These are phyloP conservation scores for Lentinula sp. DNA, from an alignment of 768 basidiomycete genomes.

Conservation along the genomic window DNA sequence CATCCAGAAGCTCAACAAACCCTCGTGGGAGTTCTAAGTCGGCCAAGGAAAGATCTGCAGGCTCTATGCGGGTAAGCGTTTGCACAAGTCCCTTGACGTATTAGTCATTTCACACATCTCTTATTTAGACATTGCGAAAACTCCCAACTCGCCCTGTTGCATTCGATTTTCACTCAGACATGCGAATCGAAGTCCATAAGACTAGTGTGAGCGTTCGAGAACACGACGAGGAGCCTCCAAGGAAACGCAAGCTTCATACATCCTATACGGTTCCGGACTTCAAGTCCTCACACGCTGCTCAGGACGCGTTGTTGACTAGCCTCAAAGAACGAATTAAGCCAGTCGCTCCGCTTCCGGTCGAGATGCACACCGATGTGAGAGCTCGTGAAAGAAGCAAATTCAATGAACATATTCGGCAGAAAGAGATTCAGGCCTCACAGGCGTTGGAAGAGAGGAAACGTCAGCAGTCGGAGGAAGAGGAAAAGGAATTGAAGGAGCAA, in stretches of 20 bases:
- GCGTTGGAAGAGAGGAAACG: slow-evolving; percentile 40
- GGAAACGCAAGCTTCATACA: slow-evolving; percentile 17
- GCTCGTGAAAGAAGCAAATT: slow-evolving; percentile 60
- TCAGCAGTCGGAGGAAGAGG: slow-evolving; percentile 50
- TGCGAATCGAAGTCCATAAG: slow-evolving; percentile 42
- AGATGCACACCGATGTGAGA: slow-evolving; percentile 49
- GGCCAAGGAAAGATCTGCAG: neutral
- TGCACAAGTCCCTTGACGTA: neutral
- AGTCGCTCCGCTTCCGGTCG: slow-evolving; percentile 38
- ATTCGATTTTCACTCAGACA: slow-evolving; percentile 49
- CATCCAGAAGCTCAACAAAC: neutral
- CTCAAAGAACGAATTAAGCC: slow-evolving; percentile 44
- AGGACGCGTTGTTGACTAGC: slow-evolving; percentile 33
- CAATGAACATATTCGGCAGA: slow-evolving; percentile 50
- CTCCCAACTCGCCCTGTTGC: slow-evolving; percentile 40
- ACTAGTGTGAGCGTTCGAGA: slow-evolving; percentile 19
- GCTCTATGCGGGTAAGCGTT: neutral
- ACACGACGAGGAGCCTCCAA: slow-evolving; percentile 17
- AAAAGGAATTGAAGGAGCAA: slow-evolving; percentile 53
- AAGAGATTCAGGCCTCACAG: slow-evolving; percentile 46
- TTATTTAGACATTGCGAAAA: slow-evolving; percentile 12
- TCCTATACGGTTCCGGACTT: slow-evolving; percentile 41
- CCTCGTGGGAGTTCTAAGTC: neutral
- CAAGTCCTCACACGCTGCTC: slow-evolving; percentile 46
- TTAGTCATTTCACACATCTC: neutral